Evolutionary conservation across 768 basidiomycete genomes (phyloP).

Genomic region (Boletus huronensis): DNA sequence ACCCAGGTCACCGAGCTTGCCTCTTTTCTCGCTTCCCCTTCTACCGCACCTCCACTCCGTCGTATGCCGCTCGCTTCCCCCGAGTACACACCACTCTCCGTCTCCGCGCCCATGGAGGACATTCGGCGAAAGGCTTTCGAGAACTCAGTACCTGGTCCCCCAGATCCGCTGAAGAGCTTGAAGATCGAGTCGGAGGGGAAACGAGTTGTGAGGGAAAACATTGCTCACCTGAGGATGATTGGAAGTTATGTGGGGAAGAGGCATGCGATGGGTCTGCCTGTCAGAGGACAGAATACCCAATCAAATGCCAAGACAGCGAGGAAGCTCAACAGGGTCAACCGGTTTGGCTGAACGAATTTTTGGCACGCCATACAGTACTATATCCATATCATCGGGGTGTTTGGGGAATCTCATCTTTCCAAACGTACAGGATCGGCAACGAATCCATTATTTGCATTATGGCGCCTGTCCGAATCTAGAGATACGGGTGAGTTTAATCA

Average conservation of each 20-base stretch:
- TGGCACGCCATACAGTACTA: slow-evolving; percentile 12
- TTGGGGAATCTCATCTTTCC: not conserved
- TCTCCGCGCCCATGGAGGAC: slow-evolving; percentile 33
- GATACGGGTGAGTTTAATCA: slow-evolving; percentile 51
- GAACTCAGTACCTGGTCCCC: slow-evolving; percentile 34
- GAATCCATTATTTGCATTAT: slow-evolving; percentile 3
- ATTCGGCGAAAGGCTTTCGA: slow-evolving; percentile 27
- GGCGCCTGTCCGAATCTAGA: slow-evolving; percentile 3
- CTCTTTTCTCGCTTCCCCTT: slow-evolving; percentile 89
- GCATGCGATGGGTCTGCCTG: slow-evolving; percentile 91
- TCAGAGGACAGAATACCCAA: slow-evolving; percentile 91
- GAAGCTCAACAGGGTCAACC: slow-evolving; percentile 83
- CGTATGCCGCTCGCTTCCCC: slow-evolving; percentile 63
- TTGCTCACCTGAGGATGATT: slow-evolving; percentile 89
- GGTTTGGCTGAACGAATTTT: slow-evolving; percentile 39
- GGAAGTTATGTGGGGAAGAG: slow-evolving; percentile 91
- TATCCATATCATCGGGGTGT: slow-evolving; percentile 2
- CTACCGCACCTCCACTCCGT: slow-evolving; percentile 64
- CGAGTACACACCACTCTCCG: slow-evolving; percentile 46
- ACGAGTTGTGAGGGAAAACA: slow-evolving; percentile 82
- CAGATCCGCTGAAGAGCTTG: slow-evolving; percentile 68
- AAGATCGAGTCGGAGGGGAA: slow-evolving; percentile 87
- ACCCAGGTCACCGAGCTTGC: slow-evolving; percentile 89
- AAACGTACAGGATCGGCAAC: not conserved
- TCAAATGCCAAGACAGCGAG: slow-evolving; percentile 87